Conservation (phyloP, 345 rosid species). For the Bruguiera sexangula region DNA sequence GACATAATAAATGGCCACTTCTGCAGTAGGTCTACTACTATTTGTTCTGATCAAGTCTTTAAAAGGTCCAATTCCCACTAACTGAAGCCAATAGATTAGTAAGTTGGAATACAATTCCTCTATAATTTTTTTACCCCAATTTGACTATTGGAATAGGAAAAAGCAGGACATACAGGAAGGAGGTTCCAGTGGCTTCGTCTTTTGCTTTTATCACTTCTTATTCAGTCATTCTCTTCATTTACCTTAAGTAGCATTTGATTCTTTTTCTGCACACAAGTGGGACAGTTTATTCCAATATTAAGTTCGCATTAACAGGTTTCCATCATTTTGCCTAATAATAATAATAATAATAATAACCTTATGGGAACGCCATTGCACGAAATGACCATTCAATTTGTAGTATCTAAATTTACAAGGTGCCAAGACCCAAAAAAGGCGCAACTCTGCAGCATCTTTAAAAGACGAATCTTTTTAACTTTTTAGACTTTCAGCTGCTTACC, state of each 20-base stretch:
- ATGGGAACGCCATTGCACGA: too few relatives aligned
- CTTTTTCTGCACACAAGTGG: constrained; percentile 11
- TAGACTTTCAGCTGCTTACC: constrained; percentile 16
- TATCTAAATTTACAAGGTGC: background rate
- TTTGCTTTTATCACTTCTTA: constrained; percentile 10
- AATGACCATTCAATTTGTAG: too few relatives aligned
- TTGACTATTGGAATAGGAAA: background rate
- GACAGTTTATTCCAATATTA: constrained; percentile 9
- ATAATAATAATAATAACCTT: background rate
- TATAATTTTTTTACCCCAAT: background rate
- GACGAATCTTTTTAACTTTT: background rate
- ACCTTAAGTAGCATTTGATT: constrained; percentile 8
- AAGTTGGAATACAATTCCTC: background rate
- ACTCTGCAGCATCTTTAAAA: background rate
- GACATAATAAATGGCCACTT: too few relatives aligned
- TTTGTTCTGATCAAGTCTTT: too few relatives aligned
- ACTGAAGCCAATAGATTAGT: background rate
- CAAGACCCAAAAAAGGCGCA: constrained; percentile 1
- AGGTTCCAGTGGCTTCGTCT: constrained; percentile 3
- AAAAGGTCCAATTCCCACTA: too few relatives aligned
- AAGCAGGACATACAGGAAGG: background rate
- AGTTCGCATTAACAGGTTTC: constrained; percentile 10
- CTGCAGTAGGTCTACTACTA: too few relatives aligned
- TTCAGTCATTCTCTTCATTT: constrained; percentile 7
- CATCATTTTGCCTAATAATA: background rate